phyloP scores from a whole-genome alignment of 768 basidiomycete genomes.

The Rhizopogon sp. region DNA sequence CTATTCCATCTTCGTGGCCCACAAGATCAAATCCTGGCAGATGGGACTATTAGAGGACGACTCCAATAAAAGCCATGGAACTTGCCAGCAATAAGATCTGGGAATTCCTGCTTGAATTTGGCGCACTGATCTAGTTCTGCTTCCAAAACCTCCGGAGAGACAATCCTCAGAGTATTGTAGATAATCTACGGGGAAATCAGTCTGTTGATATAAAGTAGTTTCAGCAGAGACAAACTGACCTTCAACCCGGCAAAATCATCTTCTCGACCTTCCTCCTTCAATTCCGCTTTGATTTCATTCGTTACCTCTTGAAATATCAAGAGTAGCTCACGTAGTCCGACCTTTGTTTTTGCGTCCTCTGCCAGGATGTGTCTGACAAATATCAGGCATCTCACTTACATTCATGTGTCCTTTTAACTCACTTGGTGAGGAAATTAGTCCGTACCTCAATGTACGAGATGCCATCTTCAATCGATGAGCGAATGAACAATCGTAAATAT shows the following conservation, averaged over 20 bases:
- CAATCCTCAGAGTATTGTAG: constrained; percentile 33
- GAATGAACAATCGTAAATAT: constrained; percentile 27
- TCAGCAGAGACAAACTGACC: constrained; percentile 16
- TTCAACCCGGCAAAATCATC: constrained; percentile 39
- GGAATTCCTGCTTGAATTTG: constrained; percentile 39
- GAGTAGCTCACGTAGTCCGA: constrained; percentile 34
- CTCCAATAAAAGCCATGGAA: background rate
- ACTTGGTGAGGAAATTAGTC: constrained; percentile 35
- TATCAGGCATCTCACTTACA: background rate
- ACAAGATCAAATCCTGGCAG: constrained; percentile 43
- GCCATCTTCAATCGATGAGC: constrained; percentile 38
- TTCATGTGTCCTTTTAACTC: background rate
- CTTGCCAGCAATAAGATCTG: constrained; percentile 39
- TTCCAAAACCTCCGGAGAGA: constrained; percentile 34
- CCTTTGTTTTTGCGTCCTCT: constrained; percentile 30
- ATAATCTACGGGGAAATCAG: constrained; percentile 30
- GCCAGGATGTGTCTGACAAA: constrained; percentile 34
- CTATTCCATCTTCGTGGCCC: constrained; percentile 37
- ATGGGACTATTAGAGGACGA: background rate
- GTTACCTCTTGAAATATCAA: constrained; percentile 30
- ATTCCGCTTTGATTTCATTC: constrained; percentile 28
- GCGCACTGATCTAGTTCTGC: constrained; percentile 40
- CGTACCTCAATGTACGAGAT: constrained; percentile 41
- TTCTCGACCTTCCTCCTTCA: constrained; percentile 30
- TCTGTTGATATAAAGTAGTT: background rate